Evolutionary conservation across 768 basidiomycete genomes (phyloP), one percentile per base, ranked within the genome.

Genomic region (Brasilioporus rufonigricans): DNA sequence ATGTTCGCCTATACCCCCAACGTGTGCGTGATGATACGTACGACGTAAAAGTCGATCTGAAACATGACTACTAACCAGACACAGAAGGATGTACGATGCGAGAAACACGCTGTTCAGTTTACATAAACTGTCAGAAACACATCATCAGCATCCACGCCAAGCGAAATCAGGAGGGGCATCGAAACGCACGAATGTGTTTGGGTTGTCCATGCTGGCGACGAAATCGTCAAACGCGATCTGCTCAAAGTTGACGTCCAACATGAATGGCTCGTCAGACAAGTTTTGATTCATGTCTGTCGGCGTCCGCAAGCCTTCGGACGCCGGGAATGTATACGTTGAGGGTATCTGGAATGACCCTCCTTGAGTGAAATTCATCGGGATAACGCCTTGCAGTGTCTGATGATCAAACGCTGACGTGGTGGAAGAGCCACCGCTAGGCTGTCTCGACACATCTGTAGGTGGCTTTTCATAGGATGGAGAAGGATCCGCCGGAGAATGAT

Each of bases 141-240:
- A 21, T 18, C 38, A 23, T 66, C 44, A 67, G 61, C 43, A 38
- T 33, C 26, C 27, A 55, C 19, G 43, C 24, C 43, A 48, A 44
- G 27, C 23, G 7, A 9, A 13, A 14, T 7, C 49, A 8, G 19
- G n/a, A 7, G 48, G 14, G 33, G 11, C 3, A 44, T 39, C 9
- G 51, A 33, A 27, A 72, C 73, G 66, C 60, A 69, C 74, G 63
- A 71, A 76, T 52, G 67, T 67, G 46, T 67, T 70, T 7, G 72
- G 53, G 23, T 26, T 57, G 18, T 70, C 61, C 50, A 61, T 50
- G n/a, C 46, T 63, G 19, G 47, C 45, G n/a, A 60, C 44, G 24
- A 64, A 56, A 24, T 69, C 70, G 38, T 69, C 68, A 36, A 69
- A 65, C 4, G 57, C 32, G 26, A 68, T n/a, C 32, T 63, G 53